Conservation (phyloP, 2,329 filamentous ascomycete genomes). For the Myriangium duriaei region DNA sequence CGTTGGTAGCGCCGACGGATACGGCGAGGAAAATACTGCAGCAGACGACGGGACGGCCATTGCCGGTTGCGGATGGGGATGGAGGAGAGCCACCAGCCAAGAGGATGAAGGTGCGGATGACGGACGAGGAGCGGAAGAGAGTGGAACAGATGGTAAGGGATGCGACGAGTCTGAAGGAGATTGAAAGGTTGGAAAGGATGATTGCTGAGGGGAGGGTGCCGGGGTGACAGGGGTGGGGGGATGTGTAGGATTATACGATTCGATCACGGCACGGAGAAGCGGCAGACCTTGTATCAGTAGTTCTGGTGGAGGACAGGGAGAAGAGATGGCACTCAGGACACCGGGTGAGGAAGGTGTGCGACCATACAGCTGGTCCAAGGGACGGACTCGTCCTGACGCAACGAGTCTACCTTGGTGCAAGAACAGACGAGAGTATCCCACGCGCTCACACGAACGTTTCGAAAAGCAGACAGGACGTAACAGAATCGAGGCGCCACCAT, state of each 20-base stretch:
- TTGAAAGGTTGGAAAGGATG: conserved; percentile 81
- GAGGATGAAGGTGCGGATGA: conserved; percentile 39
- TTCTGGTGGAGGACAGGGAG: too few species aligned
- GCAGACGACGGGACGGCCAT: conserved; percentile 36
- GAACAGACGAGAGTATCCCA: too few species aligned
- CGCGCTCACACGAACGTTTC: too few species aligned
- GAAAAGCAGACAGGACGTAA: too few species aligned
- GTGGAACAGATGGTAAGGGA: conserved; percentile 79
- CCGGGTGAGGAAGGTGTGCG: background rate
- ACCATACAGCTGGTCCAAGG: background rate
- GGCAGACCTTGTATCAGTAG: too few species aligned
- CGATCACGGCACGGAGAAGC: background rate
- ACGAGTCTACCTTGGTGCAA: too few species aligned
- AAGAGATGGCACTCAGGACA: background rate
- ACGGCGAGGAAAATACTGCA: conserved; percentile 55
- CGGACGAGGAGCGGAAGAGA: conserved; percentile 73
- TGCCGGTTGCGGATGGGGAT: conserved; percentile 2
- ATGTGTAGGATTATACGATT: background rate
- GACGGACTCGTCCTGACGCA: too few species aligned
- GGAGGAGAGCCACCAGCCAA: conserved; percentile 1
- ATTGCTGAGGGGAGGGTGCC: conserved; percentile 81
- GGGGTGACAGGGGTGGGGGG: background rate
- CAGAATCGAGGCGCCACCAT: too few species aligned
- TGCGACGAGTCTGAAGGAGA: conserved; percentile 81
- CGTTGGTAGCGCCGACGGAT: conserved; percentile 58